Base-by-base conservation (phyloP, 306 rosid genomes). In the Delonix regia region DNA sequence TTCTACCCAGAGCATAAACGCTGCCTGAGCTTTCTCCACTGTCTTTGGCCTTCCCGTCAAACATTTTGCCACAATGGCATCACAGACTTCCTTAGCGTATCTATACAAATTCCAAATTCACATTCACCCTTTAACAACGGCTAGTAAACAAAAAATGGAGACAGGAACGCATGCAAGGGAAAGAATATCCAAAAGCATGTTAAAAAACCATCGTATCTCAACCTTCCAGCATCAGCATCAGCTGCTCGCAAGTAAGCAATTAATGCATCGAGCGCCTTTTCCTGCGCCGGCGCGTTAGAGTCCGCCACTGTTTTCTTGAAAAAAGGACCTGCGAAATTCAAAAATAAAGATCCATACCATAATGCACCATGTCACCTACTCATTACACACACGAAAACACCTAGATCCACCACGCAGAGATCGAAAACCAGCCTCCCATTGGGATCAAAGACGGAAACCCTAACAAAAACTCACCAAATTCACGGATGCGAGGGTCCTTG, bases 231-330 rank as follows among this genome's bases (percentile, higher is more conserved):
- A 56, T 96, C 99, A 57, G 99, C 96, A 83, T 96, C 99, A 1
- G 97, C 97, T 66, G 99, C 97, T 84, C 96, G 86, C 83, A 96
- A 85, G 86, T 65, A 96, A 3, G 98, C 92, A 88, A 96, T 89
- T 84, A 96, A 83, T 16, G 99, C 96, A 78, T 96, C 98, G 6
- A 96, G 94, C 39, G 99, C 97, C 84, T 96, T 96, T 86, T 96
- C 99, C 77, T 96, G 99, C 75, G 93, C 99, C 0, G 99, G 99
- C 59, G 98, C 95, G 87, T 96, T 96, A 27, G 99, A 86, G 83
- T 96, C 99, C 60, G 90, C 88, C 84, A 96, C 89, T 1, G 99
- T 86, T 94, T 96, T 96, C 82, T 70, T 90, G 71, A 96, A 93
- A 53, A 83, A 84, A 9, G 84, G 91, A 78, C 98, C 99, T 96